Conservation (phyloP, 2,329 filamentous ascomycete genomes). For the Fusarium penzigii region DNA sequence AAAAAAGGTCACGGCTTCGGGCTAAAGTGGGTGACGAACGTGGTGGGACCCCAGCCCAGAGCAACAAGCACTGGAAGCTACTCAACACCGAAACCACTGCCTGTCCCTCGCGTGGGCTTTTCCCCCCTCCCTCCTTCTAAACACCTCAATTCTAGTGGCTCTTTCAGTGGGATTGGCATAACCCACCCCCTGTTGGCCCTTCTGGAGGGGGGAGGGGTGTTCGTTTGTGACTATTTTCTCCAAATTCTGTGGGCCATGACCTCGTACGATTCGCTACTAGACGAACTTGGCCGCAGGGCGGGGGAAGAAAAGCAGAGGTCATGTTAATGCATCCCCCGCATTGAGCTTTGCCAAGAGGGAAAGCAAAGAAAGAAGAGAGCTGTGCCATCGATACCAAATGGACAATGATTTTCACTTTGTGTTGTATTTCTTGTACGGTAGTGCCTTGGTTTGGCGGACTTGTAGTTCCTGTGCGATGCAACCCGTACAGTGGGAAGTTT, state of each 20-base stretch:
- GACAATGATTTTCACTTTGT: no score
- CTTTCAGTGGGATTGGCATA: constrained; percentile 8
- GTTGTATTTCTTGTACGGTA: no score
- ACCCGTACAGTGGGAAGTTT: no score
- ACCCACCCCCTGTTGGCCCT: constrained; percentile 2
- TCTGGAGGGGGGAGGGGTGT: neutral
- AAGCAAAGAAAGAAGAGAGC: neutral
- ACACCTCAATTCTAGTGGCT: constrained; percentile 6
- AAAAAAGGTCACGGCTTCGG: neutral
- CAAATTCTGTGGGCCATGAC: constrained; percentile 14
- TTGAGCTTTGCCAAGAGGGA: neutral
- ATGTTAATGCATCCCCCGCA: neutral
- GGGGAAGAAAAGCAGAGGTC: neutral
- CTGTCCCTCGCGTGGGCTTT: no score
- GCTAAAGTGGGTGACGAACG: neutral
- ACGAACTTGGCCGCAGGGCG: constrained; percentile 3
- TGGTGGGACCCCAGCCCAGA: neutral
- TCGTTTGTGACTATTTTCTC: constrained; percentile 10
- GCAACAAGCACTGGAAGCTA: neutral
- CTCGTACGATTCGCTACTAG: neutral
- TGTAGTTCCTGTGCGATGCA: no score
- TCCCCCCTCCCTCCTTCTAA: neutral
- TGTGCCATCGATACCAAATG: neutral
- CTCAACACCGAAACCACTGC: neutral
- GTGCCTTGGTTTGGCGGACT: no score